These are phyloP conservation scores for Coemansia sp. DNA, from an alignment of 192 early-diverging fungal genomes.

Conservation along the genomic window DNA sequence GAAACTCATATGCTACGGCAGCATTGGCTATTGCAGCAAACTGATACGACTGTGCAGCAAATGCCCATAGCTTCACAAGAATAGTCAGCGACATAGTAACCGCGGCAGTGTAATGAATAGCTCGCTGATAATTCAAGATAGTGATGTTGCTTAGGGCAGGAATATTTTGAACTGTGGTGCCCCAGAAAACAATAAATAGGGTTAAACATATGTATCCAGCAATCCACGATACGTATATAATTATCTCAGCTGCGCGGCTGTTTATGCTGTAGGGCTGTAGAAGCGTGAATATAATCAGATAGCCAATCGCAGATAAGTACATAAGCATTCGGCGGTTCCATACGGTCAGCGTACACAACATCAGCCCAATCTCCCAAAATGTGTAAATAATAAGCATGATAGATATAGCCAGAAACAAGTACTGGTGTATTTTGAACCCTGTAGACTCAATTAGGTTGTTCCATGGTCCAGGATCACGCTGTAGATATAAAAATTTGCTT, in stretches of 20 bases:
- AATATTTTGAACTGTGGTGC: slow-evolving; percentile 26
- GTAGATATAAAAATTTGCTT: background rate
- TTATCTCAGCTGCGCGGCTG: slow-evolving; percentile 27
- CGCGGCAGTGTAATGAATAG: slow-evolving; percentile 11
- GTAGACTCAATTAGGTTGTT: slow-evolving; percentile 9
- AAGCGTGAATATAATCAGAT: slow-evolving; percentile 34
- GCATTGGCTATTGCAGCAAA: slow-evolving; percentile 8
- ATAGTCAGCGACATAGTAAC: slow-evolving; percentile 20
- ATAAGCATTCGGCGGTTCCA: slow-evolving; percentile 46
- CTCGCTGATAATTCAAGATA: slow-evolving; percentile 1
- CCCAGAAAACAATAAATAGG: slow-evolving; percentile 37
- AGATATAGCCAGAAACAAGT: slow-evolving; percentile 22
- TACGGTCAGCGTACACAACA: slow-evolving; percentile 25
- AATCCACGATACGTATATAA: slow-evolving; percentile 35
- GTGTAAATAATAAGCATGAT: slow-evolving; percentile 26
- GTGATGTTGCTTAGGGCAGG: background rate
- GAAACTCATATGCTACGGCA: slow-evolving; percentile 24
- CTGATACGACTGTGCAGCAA: slow-evolving; percentile 36
- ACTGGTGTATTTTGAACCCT: slow-evolving; percentile 22
- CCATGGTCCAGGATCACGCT: slow-evolving; percentile 23
- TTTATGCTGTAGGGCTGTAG: slow-evolving; percentile 27
- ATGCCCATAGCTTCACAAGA: slow-evolving; percentile 32
- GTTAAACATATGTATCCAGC: slow-evolving; percentile 34
- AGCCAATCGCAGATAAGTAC: slow-evolving; percentile 34
- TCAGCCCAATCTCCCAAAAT: slow-evolving; percentile 36